Conservation (phyloP, 805 yeast genomes). For the Metschnikowia shivogae region DNA sequence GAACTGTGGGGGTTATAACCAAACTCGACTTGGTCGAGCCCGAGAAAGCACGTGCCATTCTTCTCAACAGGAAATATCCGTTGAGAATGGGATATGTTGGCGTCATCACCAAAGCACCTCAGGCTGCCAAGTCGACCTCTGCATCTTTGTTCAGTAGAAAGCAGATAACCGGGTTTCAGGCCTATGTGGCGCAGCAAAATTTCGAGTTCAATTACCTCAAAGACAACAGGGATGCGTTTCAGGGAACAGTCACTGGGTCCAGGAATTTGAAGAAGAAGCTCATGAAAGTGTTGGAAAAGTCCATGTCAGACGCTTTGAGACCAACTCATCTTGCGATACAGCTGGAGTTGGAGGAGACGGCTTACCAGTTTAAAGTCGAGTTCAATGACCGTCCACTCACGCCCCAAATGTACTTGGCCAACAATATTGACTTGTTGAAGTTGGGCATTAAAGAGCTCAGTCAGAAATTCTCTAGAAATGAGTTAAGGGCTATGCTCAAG, state of each 20-base stretch:
- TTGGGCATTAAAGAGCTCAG: slow-evolving; percentile 83
- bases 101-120: slow-evolving; percentile 83
- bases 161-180: slow-evolving; percentile 48
- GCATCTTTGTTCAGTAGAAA: slow-evolving; percentile 46
- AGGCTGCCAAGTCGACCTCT: slow-evolving; percentile 22
- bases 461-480: slow-evolving; percentile 75
- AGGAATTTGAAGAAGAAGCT: slow-evolving; percentile 70
- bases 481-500: slow-evolving; percentile 72
- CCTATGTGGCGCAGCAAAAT: slow-evolving; percentile 63
- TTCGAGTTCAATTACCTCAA: slow-evolving; percentile 57
- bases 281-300: slow-evolving; percentile 79
- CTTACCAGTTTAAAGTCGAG: slow-evolving; percentile 92
- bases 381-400: slow-evolving; percentile 92
- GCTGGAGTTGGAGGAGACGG: slow-evolving; percentile 88
- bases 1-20: slow-evolving; percentile 95
- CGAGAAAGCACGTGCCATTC: slow-evolving; percentile 58
- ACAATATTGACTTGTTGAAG: slow-evolving; percentile 83
- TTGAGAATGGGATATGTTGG: slow-evolving; percentile 97
- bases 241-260: slow-evolving; percentile 72
- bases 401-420: slow-evolving; percentile 90
- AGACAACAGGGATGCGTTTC: slow-evolving; percentile 54
- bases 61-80: slow-evolving; percentile 81
- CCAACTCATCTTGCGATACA: slow-evolving; percentile 86
- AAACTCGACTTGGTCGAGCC: slow-evolving; percentile 89
- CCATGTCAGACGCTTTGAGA: slow-evolving; percentile 83